Percentiles rank a stretch among this genome's conserved stretches.
Conservation (phyloP, 768 basidiomycete genomes). For the Mycena filopes region DNA sequence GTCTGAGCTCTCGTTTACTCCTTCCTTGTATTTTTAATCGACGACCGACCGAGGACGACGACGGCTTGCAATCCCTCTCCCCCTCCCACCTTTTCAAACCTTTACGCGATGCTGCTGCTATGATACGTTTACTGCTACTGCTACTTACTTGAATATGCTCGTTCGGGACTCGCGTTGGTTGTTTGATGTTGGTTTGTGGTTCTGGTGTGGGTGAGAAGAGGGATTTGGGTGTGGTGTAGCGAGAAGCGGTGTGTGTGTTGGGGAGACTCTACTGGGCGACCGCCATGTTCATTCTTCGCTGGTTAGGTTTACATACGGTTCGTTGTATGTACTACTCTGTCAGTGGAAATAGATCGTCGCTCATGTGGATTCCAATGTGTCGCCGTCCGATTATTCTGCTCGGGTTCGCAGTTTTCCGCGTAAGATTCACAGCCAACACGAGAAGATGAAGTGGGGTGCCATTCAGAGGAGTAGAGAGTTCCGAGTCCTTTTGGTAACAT, state of each 20-base stretch:
- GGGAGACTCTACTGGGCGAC: neutral
- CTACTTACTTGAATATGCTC: conserved; percentile 14
- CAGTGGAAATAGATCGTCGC: conserved; percentile 5
- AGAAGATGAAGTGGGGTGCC: no score
- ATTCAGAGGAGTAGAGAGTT: no score
- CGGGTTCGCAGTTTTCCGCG: no score
- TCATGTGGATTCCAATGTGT: neutral
- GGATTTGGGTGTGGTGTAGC: neutral
- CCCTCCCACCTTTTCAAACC: conserved; percentile 8
- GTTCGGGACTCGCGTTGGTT: conserved; percentile 6
- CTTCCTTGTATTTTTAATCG: conserved; percentile 33
- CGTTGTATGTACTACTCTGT: neutral
- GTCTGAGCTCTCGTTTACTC: conserved; percentile 13
- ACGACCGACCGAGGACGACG: conserved; percentile 14
- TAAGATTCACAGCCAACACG: no score
- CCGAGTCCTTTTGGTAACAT: no score
- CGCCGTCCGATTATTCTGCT: no score
- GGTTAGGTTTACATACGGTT: conserved; percentile 9
- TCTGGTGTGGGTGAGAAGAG: neutral
- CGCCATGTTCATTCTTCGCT: neutral
- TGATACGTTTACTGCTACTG: no score
- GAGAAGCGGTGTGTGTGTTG: neutral
- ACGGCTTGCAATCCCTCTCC: conserved; percentile 1
- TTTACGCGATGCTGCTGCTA: conserved; percentile 16
- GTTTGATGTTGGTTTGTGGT: conserved; percentile 9